These are phyloP conservation scores for Malus hybrid DNA, from an alignment of 331 rosid species.

Conservation along the genomic window DNA sequence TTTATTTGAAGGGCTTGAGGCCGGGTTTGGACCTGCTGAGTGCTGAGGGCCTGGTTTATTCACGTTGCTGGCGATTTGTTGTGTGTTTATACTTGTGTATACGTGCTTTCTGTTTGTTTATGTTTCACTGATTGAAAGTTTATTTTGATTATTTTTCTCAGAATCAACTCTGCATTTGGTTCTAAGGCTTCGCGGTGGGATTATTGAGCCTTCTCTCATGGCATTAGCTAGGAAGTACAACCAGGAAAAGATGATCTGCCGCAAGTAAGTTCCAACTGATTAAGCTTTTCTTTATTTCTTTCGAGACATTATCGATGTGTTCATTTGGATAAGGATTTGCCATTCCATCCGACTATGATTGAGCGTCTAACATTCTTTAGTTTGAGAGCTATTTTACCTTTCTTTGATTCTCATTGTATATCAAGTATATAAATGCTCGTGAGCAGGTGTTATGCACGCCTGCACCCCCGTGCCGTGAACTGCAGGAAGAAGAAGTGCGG, in stretches of 20 bases:
- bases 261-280: slow-evolving; percentile 52
- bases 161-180: slow-evolving; percentile 93
- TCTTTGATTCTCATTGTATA: neutral
- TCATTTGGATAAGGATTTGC: too few relatives aligned
- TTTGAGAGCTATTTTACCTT: neutral
- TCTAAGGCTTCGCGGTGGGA: slow-evolving; percentile 98
- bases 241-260: slow-evolving; percentile 90
- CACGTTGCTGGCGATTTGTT: neutral
- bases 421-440: neutral
- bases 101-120: neutral
- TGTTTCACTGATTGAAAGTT: neutral
- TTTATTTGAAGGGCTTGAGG: too few relatives aligned
- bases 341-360: too few relatives aligned
- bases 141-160: slow-evolving; percentile 12
- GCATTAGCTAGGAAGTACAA: slow-evolving; percentile 93
- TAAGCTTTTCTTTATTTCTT: neutral
- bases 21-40: too few relatives aligned
- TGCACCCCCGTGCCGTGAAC: slow-evolving; percentile 98
- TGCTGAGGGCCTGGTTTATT: neutral
- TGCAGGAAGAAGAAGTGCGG: slow-evolving; percentile 99
- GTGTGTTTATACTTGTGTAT: neutral
- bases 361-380: too few relatives aligned
- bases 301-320: too few relatives aligned
- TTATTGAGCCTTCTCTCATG: slow-evolving; percentile 93
- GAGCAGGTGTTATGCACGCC: slow-evolving; percentile 83